Evolutionary conservation across 2,329 filamentous ascomycete genomes (phyloP), one percentile per base, ranked within the genome.

Genomic region (Alternaria tenuissima): DNA sequence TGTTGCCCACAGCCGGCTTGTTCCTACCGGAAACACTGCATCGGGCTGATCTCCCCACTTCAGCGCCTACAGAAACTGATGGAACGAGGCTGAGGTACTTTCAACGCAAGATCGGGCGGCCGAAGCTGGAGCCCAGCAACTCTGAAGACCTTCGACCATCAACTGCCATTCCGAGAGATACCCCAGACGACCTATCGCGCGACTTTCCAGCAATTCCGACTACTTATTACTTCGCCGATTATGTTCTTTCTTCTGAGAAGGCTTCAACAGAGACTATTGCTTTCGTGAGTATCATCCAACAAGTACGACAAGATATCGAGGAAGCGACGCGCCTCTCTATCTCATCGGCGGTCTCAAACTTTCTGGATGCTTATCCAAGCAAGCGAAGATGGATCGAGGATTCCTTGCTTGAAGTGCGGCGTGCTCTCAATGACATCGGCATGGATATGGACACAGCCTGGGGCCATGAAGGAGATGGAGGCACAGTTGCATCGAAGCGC

Each of bases 361-460:
- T 73, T 32, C 61, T 72, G 24, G 65, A 71, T 7, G 54, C 61
- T 9, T 71, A 62, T 43, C 69, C 71, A 2, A 65, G 69, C 47
- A 66, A 68, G 43, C 66, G 70, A 39, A 39, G 55, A 28, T 73
- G 71, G 66, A 69, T 76, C 18, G 65, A 76, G n/a, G 49, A 38
- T 5, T 69, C 67, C 22, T 42, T 76, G 11, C 28, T 58, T 8
- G 71, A 74, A 46, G 63, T 71, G 12, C 67, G 69, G 32, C 55
- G 55, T 18, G 62, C 69, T 16, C 55, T 77, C 7, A 73, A 73
- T 53, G 71, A 74, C 12, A 73, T 77, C 5, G 75, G 75, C 12
- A 57, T 58, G 34, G 71, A 70, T n/a, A 64, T 77, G 20, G 68
- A 76, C 22, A 60, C 65, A 43, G 67, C 69, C 18, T 67, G 65